These are phyloP conservation scores for Ceratobasidium sp. DNA, from an alignment of 1,284 basidiomycete genomes.

Conservation along the genomic window DNA sequence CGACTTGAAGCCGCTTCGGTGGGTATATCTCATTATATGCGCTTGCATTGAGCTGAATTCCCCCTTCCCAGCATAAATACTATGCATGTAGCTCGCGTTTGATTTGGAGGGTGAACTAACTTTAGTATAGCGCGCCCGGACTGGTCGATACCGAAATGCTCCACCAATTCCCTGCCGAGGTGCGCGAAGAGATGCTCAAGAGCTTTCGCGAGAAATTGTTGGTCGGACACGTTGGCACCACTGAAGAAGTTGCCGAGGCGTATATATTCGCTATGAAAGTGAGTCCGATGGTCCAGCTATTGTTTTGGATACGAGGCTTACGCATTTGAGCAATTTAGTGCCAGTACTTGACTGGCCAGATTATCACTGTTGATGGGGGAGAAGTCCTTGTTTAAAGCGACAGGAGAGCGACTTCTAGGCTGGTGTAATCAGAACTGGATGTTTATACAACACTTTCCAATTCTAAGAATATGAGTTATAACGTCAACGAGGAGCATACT, in stretches of 20 bases:
- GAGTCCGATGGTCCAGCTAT: not conserved
- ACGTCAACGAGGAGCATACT: too few relatives aligned
- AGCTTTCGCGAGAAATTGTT: not conserved
- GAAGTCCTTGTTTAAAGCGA: not conserved
- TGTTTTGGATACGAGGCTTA: not conserved
- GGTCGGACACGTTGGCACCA: conserved; percentile 20
- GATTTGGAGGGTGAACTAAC: too few relatives aligned
- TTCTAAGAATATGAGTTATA: too few relatives aligned
- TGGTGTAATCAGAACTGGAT: not conserved
- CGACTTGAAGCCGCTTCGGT: conserved; percentile 37
- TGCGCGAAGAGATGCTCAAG: not conserved
- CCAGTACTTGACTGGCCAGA: conserved; percentile 21
- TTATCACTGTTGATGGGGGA: conserved; percentile 19
- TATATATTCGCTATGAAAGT: conserved; percentile 38
- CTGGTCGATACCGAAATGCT: conserved; percentile 14
- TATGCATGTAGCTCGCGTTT: not conserved
- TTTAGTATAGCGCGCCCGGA: not conserved
- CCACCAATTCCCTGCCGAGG: not conserved
- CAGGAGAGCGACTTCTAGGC: not conserved
- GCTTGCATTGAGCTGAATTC: too few relatives aligned
- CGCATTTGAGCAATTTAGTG: not conserved
- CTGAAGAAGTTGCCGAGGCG: conserved; percentile 32
- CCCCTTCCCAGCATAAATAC: not conserved
- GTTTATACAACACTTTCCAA: too few relatives aligned
- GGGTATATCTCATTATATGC: not conserved